phyloP scores from a whole-genome alignment of 176 grass and related monocot genomes.

The Areca catechu region DNA sequence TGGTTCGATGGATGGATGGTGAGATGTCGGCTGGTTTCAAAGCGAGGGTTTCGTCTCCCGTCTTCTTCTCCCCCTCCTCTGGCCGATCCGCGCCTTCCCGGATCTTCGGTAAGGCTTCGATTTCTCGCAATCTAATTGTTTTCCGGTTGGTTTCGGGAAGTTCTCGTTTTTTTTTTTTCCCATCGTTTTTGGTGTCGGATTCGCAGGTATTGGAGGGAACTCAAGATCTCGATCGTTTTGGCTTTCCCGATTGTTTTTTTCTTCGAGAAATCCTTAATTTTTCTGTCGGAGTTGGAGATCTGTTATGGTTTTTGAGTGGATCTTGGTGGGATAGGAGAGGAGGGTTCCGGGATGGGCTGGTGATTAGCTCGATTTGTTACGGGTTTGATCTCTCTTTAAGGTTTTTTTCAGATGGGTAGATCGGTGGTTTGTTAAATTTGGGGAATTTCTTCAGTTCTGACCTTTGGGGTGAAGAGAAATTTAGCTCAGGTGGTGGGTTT shows the following conservation, averaged over 20 bases:
- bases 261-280: neutral
- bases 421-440: neutral
- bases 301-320: slow-evolving; percentile 5
- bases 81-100: neutral
- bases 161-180: neutral
- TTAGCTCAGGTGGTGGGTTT: neutral
- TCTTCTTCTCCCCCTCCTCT: neutral
- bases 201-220: neutral
- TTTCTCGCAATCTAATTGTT: neutral
- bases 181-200: slow-evolving; percentile 1
- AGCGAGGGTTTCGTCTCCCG: slow-evolving; percentile 6
- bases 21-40: slow-evolving; percentile 11
- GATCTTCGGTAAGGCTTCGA: slow-evolving; percentile 9
- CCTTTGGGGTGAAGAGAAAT: neutral
- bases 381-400: neutral
- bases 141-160: neutral
- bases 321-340: neutral
- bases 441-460: neutral
- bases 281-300: neutral
- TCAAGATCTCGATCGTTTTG: neutral
- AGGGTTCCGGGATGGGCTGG: neutral
- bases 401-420: neutral
- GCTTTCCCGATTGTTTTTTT: neutral
- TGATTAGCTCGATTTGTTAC: neutral
- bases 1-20: neutral